These are phyloP conservation scores for Colletotrichum falcatum DNA, from an alignment of 2,329 filamentous ascomycete species.

Conservation along the genomic window DNA sequence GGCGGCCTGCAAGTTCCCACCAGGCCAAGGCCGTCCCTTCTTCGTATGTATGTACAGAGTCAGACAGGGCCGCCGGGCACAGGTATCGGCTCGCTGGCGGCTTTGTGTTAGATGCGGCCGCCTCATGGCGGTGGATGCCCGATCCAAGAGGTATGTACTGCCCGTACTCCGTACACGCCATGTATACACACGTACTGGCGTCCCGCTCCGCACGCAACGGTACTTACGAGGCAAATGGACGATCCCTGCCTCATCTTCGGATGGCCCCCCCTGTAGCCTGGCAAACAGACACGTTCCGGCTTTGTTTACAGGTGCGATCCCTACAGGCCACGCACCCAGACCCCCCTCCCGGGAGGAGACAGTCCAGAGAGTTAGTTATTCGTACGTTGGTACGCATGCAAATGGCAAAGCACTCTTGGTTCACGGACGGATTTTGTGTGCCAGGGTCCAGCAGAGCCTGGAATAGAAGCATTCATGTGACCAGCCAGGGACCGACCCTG, in stretches of 20 bases:
- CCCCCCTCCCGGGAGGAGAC: background rate
- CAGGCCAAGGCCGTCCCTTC: conserved; percentile 22
- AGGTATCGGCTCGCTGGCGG: conserved; percentile 9
- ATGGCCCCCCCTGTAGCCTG: conserved; percentile 14
- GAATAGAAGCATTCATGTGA: conserved; percentile 26
- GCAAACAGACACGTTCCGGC: conserved; percentile 26
- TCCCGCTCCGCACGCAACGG: conserved; percentile 28
- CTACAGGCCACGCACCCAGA: conserved; percentile 33
- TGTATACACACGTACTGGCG: conserved; percentile 15
- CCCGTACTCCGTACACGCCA: no score
- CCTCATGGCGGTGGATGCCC: background rate
- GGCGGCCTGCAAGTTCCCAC: conserved; percentile 34
- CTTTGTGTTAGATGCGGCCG: conserved; percentile 23
- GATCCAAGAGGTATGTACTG: conserved; percentile 19
- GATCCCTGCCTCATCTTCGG: conserved; percentile 26
- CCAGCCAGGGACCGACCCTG: conserved; percentile 2
- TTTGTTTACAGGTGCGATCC: conserved; percentile 33
- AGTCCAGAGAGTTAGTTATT: conserved; percentile 1
- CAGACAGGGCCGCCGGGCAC: background rate
- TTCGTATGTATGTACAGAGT: no score
- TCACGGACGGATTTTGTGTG: background rate
- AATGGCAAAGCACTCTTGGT: conserved; percentile 4
- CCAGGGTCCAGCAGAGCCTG: background rate
- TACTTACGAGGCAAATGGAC: conserved; percentile 9
- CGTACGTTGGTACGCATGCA: no score